Percentiles rank a stretch among this genome's conserved stretches.
Conservation (phyloP, 176 grass and related monocot genomes). For the Aegilops bicornis region DNA sequence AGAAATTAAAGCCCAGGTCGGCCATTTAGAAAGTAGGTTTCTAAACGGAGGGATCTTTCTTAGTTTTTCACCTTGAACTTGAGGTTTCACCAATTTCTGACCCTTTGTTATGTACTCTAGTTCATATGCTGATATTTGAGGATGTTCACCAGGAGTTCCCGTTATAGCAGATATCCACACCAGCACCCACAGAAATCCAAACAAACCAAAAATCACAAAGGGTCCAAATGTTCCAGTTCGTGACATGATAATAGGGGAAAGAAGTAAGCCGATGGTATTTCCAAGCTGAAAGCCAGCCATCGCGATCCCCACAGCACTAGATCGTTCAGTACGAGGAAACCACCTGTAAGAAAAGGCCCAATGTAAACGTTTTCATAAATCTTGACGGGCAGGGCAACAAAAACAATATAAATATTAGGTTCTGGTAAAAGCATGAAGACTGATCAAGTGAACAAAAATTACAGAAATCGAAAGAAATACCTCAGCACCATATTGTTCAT, state of each 20-base stretch:
- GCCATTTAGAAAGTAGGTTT: conserved; percentile 86
- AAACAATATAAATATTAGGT: background rate
- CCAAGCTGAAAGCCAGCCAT: conserved; percentile 99
- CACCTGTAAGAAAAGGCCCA: conserved; percentile 72
- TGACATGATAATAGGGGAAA: conserved; percentile 97
- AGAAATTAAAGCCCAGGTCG: conserved; percentile 96
- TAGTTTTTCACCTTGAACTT: conserved; percentile 49
- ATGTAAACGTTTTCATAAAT: conserved; percentile 29
- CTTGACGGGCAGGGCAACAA: background rate
- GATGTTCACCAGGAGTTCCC: conserved; percentile 63
- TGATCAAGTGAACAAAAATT: conserved; percentile 10
- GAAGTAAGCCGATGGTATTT: conserved; percentile 74
- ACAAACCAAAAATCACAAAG: conserved; percentile 96
- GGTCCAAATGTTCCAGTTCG: conserved; percentile 81
- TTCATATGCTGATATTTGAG: conserved; percentile 87
- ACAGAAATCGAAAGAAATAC: conserved; percentile 45
- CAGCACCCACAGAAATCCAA: conserved; percentile 98
- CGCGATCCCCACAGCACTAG: conserved; percentile 87
- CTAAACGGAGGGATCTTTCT: conserved; percentile 81
- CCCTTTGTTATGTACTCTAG: conserved; percentile 82
- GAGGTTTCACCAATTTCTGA: conserved; percentile 57
- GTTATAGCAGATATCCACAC: conserved; percentile 90
- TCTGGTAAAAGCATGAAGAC: conserved; percentile 15
- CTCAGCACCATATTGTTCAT: conserved; percentile 99
- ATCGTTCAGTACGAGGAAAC: conserved; percentile 93